Evolutionary conservation across 75 land plant genomes (phyloP).

Genomic region (Sequoiadendron giganteum): DNA sequence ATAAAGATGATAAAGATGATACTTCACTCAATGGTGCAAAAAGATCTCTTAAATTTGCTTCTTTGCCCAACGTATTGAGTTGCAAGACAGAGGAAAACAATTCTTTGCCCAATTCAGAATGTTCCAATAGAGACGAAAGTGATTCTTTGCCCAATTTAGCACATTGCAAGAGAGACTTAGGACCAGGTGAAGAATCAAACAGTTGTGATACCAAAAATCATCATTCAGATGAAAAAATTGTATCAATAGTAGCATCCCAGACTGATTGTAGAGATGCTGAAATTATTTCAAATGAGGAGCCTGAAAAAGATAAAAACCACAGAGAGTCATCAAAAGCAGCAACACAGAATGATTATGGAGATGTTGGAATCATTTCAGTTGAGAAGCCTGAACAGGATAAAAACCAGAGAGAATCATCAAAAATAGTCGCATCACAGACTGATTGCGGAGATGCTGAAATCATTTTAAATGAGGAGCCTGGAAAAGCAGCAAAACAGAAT

Average conservation of each 20-base stretch:
- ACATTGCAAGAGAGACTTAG: not conserved
- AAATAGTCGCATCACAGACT: not conserved
- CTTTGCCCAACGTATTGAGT: not conserved
- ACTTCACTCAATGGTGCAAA: not conserved
- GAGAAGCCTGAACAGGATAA: not conserved
- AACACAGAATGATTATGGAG: not conserved
- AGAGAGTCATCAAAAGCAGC: not conserved
- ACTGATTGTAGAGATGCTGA: not conserved
- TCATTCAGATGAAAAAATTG: not conserved
- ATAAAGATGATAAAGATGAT: constrained; percentile 7
- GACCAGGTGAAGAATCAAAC: not conserved
- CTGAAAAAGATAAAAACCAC: not conserved
- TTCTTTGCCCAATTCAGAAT: not conserved
- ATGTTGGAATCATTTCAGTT: not conserved
- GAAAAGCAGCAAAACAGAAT: too few species aligned
- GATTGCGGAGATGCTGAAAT: too few species aligned
- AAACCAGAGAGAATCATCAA: not conserved
- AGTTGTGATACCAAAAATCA: not conserved
- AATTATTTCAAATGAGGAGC: not conserved
- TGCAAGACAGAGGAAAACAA: not conserved
- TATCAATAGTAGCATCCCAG: not conserved
- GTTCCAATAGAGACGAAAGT: not conserved
- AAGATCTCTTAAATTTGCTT: not conserved
- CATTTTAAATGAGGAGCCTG: too few species aligned
- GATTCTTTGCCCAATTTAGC: too few species aligned